Evolutionary conservation across 331 rosid species (phyloP), one percentile per base, ranked within the genome.

Genomic region (Pyracantha coccinea): DNA sequence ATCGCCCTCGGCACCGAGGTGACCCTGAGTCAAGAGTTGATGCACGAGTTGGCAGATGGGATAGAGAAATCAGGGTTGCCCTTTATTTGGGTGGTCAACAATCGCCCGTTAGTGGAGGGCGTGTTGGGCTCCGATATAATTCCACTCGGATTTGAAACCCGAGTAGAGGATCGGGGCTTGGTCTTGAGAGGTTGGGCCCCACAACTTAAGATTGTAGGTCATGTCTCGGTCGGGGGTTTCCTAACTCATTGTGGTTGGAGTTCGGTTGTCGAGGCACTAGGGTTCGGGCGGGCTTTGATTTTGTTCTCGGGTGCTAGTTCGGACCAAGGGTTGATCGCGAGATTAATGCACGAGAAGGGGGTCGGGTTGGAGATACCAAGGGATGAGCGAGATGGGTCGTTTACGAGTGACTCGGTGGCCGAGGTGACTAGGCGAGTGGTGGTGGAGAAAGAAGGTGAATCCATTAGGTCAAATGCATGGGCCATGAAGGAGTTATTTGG

Each of bases 191-290:
- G 59, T 61, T 82, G 79, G 79, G 85, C 74, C 0, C 79, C 85
- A 5, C 85, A 82, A 3, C 79, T 70, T 23, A 70, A 14, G 50
- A 68, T 73, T 11, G 10, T 82, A 72, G 65, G 38, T 2, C 79
- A 81, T 61, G 5, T 44, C 1, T 32, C 81, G 0, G 3, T 72
- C 1, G 82, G 82, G 0, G 85, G 79, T 6, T 67, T 81, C 44
- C 17, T 77, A 38, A 77, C 79, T 7, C 79, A 73, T 1, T 81
- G 79, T 3, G 79, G 85, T 63, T 81, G 82, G 82, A 67, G 82
- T 35, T 82, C 85, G 0, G 73, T 77, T 4, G 41, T 81, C 1
- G 85, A 81, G 23, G 82, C 61, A 0, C 68, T 80, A 1, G 77
- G 53, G 23, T 61, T 69, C 1, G 83, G 83, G 10, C 25, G 15